Evolutionary conservation across 352 stramenopile genomes (phyloP), one percentile per base, ranked within the genome.

Genomic region (Phytophthora citricola): DNA sequence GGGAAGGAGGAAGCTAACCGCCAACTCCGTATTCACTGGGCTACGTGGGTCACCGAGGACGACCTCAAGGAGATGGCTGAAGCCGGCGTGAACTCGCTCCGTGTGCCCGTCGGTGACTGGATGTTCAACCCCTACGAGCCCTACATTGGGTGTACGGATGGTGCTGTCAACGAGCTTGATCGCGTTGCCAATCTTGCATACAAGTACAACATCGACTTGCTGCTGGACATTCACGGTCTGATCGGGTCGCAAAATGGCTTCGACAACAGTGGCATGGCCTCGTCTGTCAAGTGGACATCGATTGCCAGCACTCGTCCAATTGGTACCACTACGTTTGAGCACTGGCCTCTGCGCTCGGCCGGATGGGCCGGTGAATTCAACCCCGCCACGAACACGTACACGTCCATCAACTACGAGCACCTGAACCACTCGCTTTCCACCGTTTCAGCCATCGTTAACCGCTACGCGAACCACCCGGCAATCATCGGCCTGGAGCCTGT

Each of bases 201-300:
- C 48, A 88, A 93, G 66, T 93, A 98, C 79, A 78, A 88, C 32
- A 89, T 98, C 20, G 73, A 85, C 26, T 77, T 98, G 20, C 64
- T 98, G 36, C 72, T 99, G n/a, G 96, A 99, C 71, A 89, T 99
- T 34, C 96, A 99, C 78, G 89, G 91, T 5, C 69, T 95, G 50
- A 89, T 95, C 36, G 93, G 89, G 20, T 97, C 85, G 34, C 94
- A 98, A 79, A 99, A 99, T 75, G 96, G 96, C 43, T 98, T 98
- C 68, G 96, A 99, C 74, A 99, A 99, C 73, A 96, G 83, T 27
- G 95, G 96, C 9, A 84, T 89, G 65, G 78, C 90, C 39, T 81
- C 90, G 32, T 79, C 90, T 5, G 90, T 98, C 68, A 81, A 96
- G 71, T 99, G 94, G 94, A 92, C 85, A 41, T 92, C 84, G 26